Evolutionary conservation across 2,329 filamentous ascomycete genomes (phyloP).

Genomic region (Pyrenophora seminiperda): DNA sequence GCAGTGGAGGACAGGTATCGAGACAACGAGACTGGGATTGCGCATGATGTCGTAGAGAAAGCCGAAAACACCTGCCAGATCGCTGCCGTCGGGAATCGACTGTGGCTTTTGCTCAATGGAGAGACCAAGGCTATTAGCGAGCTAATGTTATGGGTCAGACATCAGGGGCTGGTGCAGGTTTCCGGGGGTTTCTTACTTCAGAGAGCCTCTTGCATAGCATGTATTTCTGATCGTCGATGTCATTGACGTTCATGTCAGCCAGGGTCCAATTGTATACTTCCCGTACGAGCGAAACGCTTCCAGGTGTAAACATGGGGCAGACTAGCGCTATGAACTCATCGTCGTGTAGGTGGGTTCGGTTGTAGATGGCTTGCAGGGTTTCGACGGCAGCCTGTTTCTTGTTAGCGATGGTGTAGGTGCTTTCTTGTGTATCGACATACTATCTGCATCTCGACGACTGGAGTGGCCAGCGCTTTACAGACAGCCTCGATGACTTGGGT

Average conservation of each 20-base stretch:
- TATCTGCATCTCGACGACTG: conserved; percentile 43
- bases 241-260: conserved; percentile 76
- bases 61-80: conserved; percentile 76
- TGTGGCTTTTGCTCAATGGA: conserved; percentile 80
- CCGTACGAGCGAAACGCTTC: conserved; percentile 72
- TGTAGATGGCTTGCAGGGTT: conserved; percentile 81
- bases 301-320: conserved; percentile 76
- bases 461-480: conserved; percentile 48
- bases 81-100: conserved; percentile 66
- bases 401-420: conserved; percentile 21
- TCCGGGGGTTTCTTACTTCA: conserved; percentile 64
- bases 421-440: conserved; percentile 22
- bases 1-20: conserved; percentile 87
- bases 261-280: conserved; percentile 80
- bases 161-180: conserved; percentile 6
- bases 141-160: conserved; percentile 55
- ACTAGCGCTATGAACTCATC: conserved; percentile 79
- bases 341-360: conserved; percentile 72
- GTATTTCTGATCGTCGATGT: conserved; percentile 91
- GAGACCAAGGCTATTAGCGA: conserved; percentile 82
- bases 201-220: conserved; percentile 91
- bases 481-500: conserved; percentile 46
- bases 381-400: conserved; percentile 66
- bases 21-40: conserved; percentile 86
- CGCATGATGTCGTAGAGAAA: conserved; percentile 80